These are phyloP conservation scores for Botryosphaeria dothidea DNA, from an alignment of 2,329 filamentous ascomycete species.

Conservation along the genomic window DNA sequence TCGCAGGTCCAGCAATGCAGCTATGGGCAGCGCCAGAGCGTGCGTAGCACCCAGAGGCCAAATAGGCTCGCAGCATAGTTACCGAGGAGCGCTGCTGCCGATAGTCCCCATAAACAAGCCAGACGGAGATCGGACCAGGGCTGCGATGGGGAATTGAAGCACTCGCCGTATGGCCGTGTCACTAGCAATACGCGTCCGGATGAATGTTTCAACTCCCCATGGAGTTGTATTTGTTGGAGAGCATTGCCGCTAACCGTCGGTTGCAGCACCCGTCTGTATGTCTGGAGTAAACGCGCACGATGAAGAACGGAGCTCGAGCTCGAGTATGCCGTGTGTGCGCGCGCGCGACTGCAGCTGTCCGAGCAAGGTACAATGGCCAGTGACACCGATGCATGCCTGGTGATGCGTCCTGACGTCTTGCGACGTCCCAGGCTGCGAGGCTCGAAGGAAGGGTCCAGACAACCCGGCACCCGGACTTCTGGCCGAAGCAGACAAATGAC, in stretches of 20 bases:
- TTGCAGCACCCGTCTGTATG: too few relatives aligned
- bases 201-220: too few relatives aligned
- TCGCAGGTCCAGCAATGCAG: neutral
- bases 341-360: neutral
- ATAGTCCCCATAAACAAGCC: too few relatives aligned
- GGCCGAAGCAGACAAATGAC: slow-evolving; percentile 11
- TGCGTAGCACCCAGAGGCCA: neutral
- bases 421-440: slow-evolving; percentile 2
- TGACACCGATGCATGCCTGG: neutral
- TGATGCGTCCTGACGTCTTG: slow-evolving; percentile 15
- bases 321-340: slow-evolving; percentile 7
- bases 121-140: too few relatives aligned
- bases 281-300: neutral
- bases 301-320: neutral
- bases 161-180: too few relatives aligned
- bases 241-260: too few relatives aligned
- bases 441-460: slow-evolving; percentile 11
- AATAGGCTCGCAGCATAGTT: neutral
- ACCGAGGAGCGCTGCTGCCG: neutral
- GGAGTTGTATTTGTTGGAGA: too few relatives aligned
- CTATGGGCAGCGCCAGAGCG: neutral
- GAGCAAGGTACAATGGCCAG: neutral
- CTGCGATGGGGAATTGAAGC: too few relatives aligned
- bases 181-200: too few relatives aligned
- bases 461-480: slow-evolving; percentile 8